Conservation (phyloP, 2,329 filamentous ascomycete species). For the Mycosphaerella sp. region DNA sequence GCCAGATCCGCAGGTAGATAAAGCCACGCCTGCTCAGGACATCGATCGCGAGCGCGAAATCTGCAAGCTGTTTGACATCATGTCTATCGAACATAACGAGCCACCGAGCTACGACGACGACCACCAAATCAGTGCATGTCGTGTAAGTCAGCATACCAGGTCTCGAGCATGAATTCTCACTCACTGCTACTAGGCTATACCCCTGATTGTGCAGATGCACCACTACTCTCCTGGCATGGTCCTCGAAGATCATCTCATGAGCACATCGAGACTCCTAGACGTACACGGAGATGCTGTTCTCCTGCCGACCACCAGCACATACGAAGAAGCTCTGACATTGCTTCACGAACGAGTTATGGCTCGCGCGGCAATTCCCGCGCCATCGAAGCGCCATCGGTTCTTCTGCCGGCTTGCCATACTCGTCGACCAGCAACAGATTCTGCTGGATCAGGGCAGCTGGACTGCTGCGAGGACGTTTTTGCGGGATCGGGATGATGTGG, state of each 20-base stretch:
- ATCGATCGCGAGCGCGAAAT: not conserved
- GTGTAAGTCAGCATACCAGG: not conserved
- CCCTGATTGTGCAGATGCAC: conserved; percentile 11
- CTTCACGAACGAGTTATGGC: conserved; percentile 6
- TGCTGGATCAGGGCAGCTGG: conserved; percentile 16
- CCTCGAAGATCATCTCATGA: conserved; percentile 6
- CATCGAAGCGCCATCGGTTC: conserved; percentile 1
- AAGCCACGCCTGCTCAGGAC: not conserved
- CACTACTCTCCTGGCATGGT: conserved; percentile 4
- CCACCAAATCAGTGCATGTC: not conserved
- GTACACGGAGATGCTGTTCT: conserved; percentile 7
- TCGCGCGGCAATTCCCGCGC: not conserved
- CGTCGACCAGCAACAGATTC: not conserved
- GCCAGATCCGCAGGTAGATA: not conserved
- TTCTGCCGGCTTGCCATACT: conserved; percentile 7
- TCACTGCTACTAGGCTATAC: conserved; percentile 1
- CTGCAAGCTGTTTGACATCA: not conserved
- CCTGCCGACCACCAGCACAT: conserved; percentile 3
- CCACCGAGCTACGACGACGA: conserved; percentile 8
- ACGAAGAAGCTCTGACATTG: not conserved
- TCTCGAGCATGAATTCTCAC: not conserved
- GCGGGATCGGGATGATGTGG: conserved; percentile 3
- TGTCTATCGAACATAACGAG: not conserved
- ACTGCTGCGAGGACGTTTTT: conserved; percentile 13
- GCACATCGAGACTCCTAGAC: not conserved